Conservation (phyloP, 768 basidiomycete genomes). For the Suillus decipiens region DNA sequence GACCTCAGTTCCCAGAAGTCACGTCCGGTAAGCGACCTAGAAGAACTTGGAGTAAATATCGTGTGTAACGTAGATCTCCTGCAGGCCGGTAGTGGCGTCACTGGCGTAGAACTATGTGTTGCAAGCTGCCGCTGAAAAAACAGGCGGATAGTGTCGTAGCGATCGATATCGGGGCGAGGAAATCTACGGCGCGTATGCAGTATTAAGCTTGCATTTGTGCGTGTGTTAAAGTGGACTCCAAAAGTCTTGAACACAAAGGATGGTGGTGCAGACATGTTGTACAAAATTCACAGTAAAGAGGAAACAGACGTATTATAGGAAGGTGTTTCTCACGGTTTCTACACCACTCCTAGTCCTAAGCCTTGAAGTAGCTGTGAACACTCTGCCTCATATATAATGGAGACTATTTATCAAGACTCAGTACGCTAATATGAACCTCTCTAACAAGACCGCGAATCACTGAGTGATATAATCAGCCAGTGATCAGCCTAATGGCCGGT, state of each 20-base stretch:
- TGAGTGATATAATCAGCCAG: too few species aligned
- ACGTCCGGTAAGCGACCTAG: background rate
- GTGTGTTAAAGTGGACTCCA: slow-evolving; percentile 7
- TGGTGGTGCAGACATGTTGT: slow-evolving; percentile 15
- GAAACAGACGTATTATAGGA: background rate
- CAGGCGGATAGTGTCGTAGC: slow-evolving; percentile 57
- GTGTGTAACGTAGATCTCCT: background rate
- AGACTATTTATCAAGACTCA: too few species aligned
- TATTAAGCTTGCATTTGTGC: slow-evolving; percentile 16
- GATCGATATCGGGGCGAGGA: slow-evolving; percentile 43
- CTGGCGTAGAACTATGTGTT: slow-evolving; percentile 13
- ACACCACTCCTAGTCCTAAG: too few species aligned
- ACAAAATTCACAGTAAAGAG: background rate
- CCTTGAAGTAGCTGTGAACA: too few species aligned
- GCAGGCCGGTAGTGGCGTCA: background rate
- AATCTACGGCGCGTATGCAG: slow-evolving; percentile 28
- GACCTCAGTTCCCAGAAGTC: background rate
- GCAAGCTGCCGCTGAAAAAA: slow-evolving; percentile 50
- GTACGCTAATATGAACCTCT: too few species aligned
- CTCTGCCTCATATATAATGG: too few species aligned
- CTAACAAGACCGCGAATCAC: too few species aligned
- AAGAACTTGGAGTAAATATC: background rate
- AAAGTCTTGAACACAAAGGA: slow-evolving; percentile 11
- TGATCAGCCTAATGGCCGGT: too few species aligned
- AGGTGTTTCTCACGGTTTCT: slow-evolving; percentile 4